These are phyloP conservation scores for Gelatoporia subvermispora DNA, from an alignment of 768 basidiomycete genomes.

Conservation along the genomic window DNA sequence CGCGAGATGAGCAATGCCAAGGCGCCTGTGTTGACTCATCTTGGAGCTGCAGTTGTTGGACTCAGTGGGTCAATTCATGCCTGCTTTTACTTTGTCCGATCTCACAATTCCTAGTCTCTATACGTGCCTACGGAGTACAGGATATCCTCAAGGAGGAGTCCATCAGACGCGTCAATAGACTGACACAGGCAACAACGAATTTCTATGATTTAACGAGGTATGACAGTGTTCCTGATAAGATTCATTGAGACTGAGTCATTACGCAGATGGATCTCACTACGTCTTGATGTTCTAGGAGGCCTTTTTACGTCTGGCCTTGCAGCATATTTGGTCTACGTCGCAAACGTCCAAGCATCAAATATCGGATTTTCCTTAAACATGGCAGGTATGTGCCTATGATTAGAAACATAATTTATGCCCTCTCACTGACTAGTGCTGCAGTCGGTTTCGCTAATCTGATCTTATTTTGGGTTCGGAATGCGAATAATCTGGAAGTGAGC, in stretches of 20 bases:
- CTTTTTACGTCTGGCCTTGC: conserved; percentile 48
- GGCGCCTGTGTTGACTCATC: conserved; percentile 44
- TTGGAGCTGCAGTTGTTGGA: conserved; percentile 49
- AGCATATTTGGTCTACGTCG: conserved; percentile 46
- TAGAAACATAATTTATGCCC: not conserved
- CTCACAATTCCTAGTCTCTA: conserved; percentile 27
- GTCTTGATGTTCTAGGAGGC: conserved; percentile 53
- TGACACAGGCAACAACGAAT: conserved; percentile 30
- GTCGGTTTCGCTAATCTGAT: conserved; percentile 56
- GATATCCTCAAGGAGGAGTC: conserved; percentile 36
- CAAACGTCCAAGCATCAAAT: conserved; percentile 36
- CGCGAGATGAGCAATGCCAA: conserved; percentile 46
- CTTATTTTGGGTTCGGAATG: conserved; percentile 43
- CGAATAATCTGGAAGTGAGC: conserved; percentile 42
- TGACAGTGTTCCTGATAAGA: not conserved
- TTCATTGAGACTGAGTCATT: too few relatives aligned
- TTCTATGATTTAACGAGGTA: conserved; percentile 40
- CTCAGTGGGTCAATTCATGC: conserved; percentile 25
- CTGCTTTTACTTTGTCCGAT: not conserved
- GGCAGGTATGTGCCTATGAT: conserved; percentile 29
- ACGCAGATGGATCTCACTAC: conserved; percentile 38
- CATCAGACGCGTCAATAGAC: conserved; percentile 40
- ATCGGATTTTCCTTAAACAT: conserved; percentile 37
- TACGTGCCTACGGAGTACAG: conserved; percentile 52
- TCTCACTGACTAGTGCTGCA: conserved; percentile 1